These are phyloP conservation scores for Cyclanthera cordifolia DNA, from an alignment of 306 rosid species.

Conservation along the genomic window DNA sequence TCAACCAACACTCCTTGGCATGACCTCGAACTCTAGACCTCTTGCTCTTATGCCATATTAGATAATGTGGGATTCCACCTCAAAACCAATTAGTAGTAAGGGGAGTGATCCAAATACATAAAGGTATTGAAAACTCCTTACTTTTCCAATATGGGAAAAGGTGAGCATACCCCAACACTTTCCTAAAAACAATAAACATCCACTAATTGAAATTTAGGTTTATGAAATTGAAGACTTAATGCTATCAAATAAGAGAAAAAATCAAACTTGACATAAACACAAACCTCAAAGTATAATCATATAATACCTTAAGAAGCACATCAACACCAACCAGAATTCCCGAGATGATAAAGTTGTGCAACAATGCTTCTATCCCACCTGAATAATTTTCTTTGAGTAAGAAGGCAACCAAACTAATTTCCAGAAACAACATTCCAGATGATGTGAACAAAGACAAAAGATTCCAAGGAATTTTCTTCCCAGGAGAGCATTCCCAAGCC, in stretches of 20 bases:
- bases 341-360: slow-evolving; percentile 34
- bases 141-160: too few species aligned
- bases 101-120: too few species aligned
- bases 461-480: slow-evolving; percentile 55
- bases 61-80: too few species aligned
- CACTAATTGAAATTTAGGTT: neutral
- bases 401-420: slow-evolving; percentile 57
- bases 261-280: neutral
- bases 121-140: too few species aligned
- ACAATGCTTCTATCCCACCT: slow-evolving; percentile 43
- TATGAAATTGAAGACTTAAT: neutral
- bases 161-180: too few species aligned
- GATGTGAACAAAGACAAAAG: slow-evolving; percentile 44
- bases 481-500: slow-evolving; percentile 63
- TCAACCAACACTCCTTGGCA: too few species aligned
- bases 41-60: too few species aligned
- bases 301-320: slow-evolving; percentile 52
- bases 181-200: too few species aligned
- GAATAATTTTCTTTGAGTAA: slow-evolving; percentile 47
- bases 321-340: slow-evolving; percentile 52
- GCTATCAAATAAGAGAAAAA: neutral
- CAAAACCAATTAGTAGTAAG: too few species aligned
- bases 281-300: neutral
- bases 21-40: too few species aligned
- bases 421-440: slow-evolving; percentile 53